These are phyloP conservation scores for Mycena haematopus DNA, from an alignment of 768 basidiomycete genomes.

Conservation along the genomic window DNA sequence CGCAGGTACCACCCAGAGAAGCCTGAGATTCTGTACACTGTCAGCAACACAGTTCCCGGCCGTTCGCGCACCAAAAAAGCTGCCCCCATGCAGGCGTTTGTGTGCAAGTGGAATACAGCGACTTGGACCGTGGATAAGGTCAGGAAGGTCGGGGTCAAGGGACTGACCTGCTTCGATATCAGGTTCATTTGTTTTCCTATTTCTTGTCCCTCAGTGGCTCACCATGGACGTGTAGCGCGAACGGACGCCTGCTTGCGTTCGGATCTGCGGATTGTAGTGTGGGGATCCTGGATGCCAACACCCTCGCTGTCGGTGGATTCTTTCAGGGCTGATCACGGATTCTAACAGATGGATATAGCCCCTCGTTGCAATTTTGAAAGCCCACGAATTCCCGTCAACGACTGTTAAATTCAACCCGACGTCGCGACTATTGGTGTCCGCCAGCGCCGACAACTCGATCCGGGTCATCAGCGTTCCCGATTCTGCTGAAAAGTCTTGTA, in stretches of 20 bases:
- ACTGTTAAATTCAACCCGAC: conserved; percentile 87
- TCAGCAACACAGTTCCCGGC: conserved; percentile 72
- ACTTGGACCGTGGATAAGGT: conserved; percentile 71
- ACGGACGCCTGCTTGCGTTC: conserved; percentile 84
- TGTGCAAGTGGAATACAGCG: conserved; percentile 75
- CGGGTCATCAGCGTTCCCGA: conserved; percentile 80
- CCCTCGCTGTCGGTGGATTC: conserved; percentile 65
- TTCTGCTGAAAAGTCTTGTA: conserved; percentile 57
- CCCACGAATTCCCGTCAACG: conserved; percentile 95
- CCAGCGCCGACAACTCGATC: conserved; percentile 89
- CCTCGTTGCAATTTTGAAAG: conserved; percentile 83
- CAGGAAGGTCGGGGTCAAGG: conserved; percentile 78
- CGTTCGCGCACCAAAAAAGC: conserved; percentile 61
- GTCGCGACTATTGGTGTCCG: conserved; percentile 82
- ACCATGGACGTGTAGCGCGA: conserved; percentile 52
- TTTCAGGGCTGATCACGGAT: not conserved
- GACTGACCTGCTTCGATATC: conserved; percentile 86
- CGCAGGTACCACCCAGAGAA: conserved; percentile 64
- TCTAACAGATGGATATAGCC: conserved; percentile 59
- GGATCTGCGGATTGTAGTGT: conserved; percentile 89
- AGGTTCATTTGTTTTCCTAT: conserved; percentile 59
- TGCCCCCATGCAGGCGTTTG: conserved; percentile 62
- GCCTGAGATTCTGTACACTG: conserved; percentile 64
- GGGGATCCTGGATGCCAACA: conserved; percentile 81
- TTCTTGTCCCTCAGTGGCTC: conserved; percentile 15